Evolutionary conservation across 345 rosid species (phyloP).

Genomic region (Hypericum perforatum): DNA sequence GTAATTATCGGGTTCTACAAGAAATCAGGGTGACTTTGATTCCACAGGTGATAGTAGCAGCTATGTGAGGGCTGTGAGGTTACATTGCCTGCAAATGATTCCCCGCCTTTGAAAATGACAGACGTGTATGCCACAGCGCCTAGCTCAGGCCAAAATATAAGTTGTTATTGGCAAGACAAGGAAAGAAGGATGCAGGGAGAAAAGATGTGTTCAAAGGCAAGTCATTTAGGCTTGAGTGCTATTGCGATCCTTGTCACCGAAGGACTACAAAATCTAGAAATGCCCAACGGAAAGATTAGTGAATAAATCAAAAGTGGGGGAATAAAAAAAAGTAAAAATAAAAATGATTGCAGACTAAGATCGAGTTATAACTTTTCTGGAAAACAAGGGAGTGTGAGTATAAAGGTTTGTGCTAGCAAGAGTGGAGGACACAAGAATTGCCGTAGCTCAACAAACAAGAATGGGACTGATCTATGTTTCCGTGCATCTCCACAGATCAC

Average conservation of each 20-base stretch:
- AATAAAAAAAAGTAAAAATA: not conserved
- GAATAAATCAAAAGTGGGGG: conserved; percentile 26
- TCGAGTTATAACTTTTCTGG: conserved; percentile 8
- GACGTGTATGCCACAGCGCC: not conserved
- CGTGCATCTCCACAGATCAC: too few relatives aligned
- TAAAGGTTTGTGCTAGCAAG: not conserved
- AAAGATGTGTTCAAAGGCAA: conserved; percentile 13
- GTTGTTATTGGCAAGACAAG: conserved; percentile 6
- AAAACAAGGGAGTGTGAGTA: not conserved
- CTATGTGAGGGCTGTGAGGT: too few relatives aligned
- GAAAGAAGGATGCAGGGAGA: conserved; percentile 5
- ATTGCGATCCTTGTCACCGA: conserved; percentile 42
- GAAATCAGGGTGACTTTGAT: too few relatives aligned
- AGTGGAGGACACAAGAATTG: too few relatives aligned
- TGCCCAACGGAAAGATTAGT: conserved; percentile 18
- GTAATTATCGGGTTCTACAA: too few relatives aligned
- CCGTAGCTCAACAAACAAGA: too few relatives aligned
- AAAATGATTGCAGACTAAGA: conserved; percentile 3
- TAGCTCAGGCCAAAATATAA: conserved; percentile 4
- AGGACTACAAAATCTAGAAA: conserved; percentile 65
- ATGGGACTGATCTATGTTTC: too few relatives aligned
- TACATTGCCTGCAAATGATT: too few relatives aligned
- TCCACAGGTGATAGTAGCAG: too few relatives aligned
- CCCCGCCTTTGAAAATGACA: too few relatives aligned
- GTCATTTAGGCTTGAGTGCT: conserved; percentile 14